These are phyloP conservation scores for Penicillium hordei DNA, from an alignment of 2,329 filamentous ascomycete species.

Conservation along the genomic window DNA sequence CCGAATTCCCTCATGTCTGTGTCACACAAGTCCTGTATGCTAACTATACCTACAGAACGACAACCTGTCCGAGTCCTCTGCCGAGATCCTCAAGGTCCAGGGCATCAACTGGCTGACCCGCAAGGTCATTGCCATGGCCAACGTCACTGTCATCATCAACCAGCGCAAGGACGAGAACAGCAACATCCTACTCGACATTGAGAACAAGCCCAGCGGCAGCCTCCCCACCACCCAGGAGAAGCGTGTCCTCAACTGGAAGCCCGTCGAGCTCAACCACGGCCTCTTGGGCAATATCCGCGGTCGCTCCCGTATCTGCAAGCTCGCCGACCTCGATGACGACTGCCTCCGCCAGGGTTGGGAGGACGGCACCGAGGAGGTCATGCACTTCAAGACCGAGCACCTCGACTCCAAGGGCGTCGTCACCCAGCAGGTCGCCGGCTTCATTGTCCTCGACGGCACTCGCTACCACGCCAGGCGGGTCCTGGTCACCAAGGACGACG, in stretches of 20 bases:
- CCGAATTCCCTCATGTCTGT: background rate
- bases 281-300: background rate
- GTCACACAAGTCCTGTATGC: background rate
- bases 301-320: background rate
- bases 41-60: background rate
- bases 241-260: background rate
- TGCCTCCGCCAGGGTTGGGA: background rate
- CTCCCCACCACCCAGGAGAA: background rate
- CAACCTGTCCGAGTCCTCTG: background rate
- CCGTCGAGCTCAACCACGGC: background rate
- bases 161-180: background rate
- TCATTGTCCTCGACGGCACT: background rate
- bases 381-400: background rate
- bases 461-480: background rate
- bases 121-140: background rate
- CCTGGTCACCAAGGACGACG: background rate
- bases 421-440: background rate
- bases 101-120: background rate
- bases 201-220: background rate
- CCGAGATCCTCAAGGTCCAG: background rate
- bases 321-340: background rate
- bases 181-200: background rate
- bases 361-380: background rate
- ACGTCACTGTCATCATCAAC: background rate
- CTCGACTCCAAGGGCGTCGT: background rate